Conservation (phyloP, 2,329 filamentous ascomycete species). For the Fusarium sp. region DNA sequence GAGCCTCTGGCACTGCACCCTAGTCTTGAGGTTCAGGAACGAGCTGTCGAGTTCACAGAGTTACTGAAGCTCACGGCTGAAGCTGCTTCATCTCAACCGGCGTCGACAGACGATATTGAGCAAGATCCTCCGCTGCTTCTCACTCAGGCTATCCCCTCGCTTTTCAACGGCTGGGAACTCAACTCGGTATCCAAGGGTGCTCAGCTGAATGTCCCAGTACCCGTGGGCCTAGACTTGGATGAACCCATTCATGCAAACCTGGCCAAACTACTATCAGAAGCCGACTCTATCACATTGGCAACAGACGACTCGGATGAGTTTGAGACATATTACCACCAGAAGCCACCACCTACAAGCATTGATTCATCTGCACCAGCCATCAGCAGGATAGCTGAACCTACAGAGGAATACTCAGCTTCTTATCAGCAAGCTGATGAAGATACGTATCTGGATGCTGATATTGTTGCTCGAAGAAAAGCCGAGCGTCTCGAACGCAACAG, state of each 20-base stretch:
- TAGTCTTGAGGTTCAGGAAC: slow-evolving; percentile 92
- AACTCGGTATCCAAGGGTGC: slow-evolving; percentile 89
- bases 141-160: slow-evolving; percentile 86
- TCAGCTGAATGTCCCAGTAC: slow-evolving; percentile 85
- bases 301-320: slow-evolving; percentile 72
- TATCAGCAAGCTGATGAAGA: slow-evolving; percentile 72
- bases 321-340: slow-evolving; percentile 70
- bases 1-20: slow-evolving; percentile 84
- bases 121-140: slow-evolving; percentile 83
- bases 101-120: slow-evolving; percentile 60
- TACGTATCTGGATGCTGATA: slow-evolving; percentile 75
- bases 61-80: slow-evolving; percentile 87
- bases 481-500: slow-evolving; percentile 84
- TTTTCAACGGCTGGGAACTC: slow-evolving; percentile 87
- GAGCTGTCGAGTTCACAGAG: slow-evolving; percentile 91
- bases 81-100: slow-evolving; percentile 74
- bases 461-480: slow-evolving; percentile 75
- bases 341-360: slow-evolving; percentile 60
- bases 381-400: slow-evolving; percentile 60
- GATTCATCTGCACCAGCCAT: slow-evolving; percentile 64
- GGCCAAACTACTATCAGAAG: slow-evolving; percentile 69
- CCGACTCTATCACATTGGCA: slow-evolving; percentile 59
- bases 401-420: slow-evolving; percentile 60
- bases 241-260: slow-evolving; percentile 83
- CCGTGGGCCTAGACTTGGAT: slow-evolving; percentile 79